Evolutionary conservation across 129 eudicot genomes (phyloP), one percentile per base, ranked within the genome.

Genomic region (Silybum marianum): DNA sequence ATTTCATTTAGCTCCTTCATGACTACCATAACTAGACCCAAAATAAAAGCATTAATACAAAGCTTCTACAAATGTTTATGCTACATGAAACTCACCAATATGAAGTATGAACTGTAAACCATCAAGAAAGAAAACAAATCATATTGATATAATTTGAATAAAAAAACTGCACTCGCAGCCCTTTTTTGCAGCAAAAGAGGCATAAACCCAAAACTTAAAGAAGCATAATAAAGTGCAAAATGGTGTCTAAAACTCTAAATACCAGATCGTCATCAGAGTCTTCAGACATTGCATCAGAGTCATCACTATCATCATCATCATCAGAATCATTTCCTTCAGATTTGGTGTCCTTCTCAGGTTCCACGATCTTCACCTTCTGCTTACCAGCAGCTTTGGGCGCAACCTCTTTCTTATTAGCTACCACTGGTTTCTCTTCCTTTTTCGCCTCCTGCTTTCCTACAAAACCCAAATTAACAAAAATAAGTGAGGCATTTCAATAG

Each of bases 331-430:
- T 72, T 21, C 77, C 88, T 5, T 84, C 89, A 11, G 54, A 81
- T 8, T 85, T 72, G 12, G 11, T 70, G 44, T 88, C 90, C 81
- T 93, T 91, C 32, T 24, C 86, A 26, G 95, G 97, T 74, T 87
- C 93, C 38, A 85, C 93, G 60, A 94, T 87, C 84, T 79, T 90
- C 87, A 87, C 92, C 90, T 88, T 87, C 44, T 83, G 89, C 86
- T 90, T 90, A 22, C 88, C 90, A 10, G 88, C 75, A 32, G 72
- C 85, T 83, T 84, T 88, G 23, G 25, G 76, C 9, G 80, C 82
- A 69, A n/a, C 73, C 18, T 79, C 88, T 63, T 89, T 91, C 80
- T 82, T 74, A 72, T 60, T 54, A 60, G 48, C 60, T 65, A 28
- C 90, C 16, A 51, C 81, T 78, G 84, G 26, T 58, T 68, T 76